Evolutionary conservation across 2,329 filamentous ascomycete genomes (phyloP), one percentile per base, ranked within the genome.

Genomic region (Cladosporium colombiae): DNA sequence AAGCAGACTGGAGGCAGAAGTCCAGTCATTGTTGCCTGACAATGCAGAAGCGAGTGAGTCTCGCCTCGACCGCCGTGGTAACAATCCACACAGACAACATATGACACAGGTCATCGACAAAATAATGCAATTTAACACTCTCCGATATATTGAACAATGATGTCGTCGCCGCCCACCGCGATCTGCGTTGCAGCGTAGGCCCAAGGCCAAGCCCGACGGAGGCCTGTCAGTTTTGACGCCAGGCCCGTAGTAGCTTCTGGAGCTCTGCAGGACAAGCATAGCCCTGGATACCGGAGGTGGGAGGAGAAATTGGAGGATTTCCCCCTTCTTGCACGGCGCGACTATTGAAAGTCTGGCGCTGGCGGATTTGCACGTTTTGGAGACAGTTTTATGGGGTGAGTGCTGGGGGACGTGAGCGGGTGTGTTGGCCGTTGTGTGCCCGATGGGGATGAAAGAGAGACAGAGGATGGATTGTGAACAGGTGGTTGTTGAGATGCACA

Each of bases 291-390:
- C 52, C 27, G n/a, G 27, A 55, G 27, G 33, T 46, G 40, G 40
- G n/a, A 13, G n/a, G 40, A 11, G 5, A 4, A n/a, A n/a, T 46
- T n/a, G 40, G 40, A 46, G n/a, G 40, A 46, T 11, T 46, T 21
- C 11, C n/a, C 40, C n/a, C 55, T 57, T 57, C 53, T 11, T 57
- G 33, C 55, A 8, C 44, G 25, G 13, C 13, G 40, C 18, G 37
- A 46, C 57, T 60, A 60, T 40, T 21, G 57, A 49, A 60, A 60
- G 57, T 49, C 57, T 60, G 57, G 37, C 13, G 37, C 27, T 35
- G 55, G 52, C 52, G 52, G 52, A 2, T 55, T 53, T 33, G 46
- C 11, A 18, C 21, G 27, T 50, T 27, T 60, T 25, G n/a, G n/a
- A n/a, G n/a, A n/a, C n/a, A n/a, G n/a, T n/a, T n/a, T n/a, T n/a